These are phyloP conservation scores for Epipyxis sp. DNA, from an alignment of 108 stramenopile genomes.

Conservation along the genomic window DNA sequence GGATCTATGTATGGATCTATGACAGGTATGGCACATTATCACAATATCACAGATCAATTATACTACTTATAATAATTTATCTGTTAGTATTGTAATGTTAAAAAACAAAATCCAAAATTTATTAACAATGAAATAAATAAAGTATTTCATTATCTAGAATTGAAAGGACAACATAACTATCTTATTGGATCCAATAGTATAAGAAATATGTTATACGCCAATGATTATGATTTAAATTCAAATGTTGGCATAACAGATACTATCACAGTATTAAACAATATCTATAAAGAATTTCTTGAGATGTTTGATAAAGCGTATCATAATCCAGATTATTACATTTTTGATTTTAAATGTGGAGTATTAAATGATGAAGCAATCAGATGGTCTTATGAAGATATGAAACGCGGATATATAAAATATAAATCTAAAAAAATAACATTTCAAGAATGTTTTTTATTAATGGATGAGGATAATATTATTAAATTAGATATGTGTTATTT, in stretches of 20 bases:
- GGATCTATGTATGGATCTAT: too few species aligned
- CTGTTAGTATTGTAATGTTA: too few species aligned
- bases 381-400: slow-evolving; percentile 26
- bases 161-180: too few species aligned
- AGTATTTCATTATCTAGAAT: too few species aligned
- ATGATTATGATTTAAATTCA: not conserved
- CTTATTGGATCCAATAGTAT: too few species aligned
- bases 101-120: too few species aligned
- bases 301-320: not conserved
- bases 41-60: too few species aligned
- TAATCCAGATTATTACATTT: slow-evolving; percentile 2
- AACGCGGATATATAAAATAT: not conserved
- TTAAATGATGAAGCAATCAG: slow-evolving; percentile 10
- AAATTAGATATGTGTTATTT: slow-evolving; percentile 28
- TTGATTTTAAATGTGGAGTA: not conserved
- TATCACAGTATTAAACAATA: not conserved
- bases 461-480: slow-evolving; percentile 1
- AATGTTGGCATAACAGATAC: not conserved
- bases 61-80: too few species aligned
- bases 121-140: too few species aligned
- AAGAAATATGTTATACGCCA: too few species aligned
- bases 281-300: not conserved
- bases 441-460: slow-evolving; percentile 10
- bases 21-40: too few species aligned
- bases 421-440: slow-evolving; percentile 6